Evolutionary conservation across 2,329 filamentous ascomycete genomes (phyloP), one percentile per base, ranked within the genome.

Genomic region (Phaeomoniella chlamydospora): DNA sequence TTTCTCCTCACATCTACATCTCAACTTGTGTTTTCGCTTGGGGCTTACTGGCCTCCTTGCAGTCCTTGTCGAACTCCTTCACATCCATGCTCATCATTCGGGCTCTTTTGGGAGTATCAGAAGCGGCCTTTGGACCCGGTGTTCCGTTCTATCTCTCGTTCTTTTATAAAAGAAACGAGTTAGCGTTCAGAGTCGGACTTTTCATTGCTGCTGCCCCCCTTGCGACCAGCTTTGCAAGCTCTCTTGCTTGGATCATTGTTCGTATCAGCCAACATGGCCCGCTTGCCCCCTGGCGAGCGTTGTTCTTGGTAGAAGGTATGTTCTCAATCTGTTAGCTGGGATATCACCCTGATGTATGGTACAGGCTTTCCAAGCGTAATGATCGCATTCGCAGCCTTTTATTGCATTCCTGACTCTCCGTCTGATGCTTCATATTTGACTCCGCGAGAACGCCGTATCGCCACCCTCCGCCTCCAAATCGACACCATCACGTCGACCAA

Each of bases 171-270:
- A 59, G 71, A 4, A 61, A 74, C 33, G 88, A 96, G 55, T 63
- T 94, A 19, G 88, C 87, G 0, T 79, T 90, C 41, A 68, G 87
- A 26, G 90, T 82, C 0, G 87, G 85, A 15, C 68, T 93, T 2
- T 92, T 94, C 57, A 77, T 94, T 37, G 86, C 83, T 1, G 87
- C 73, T 0, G 71, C 72, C 4, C 72, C 72, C 1, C 52, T 77
- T 19, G 72, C 72, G 19, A 70, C 70, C 5, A 72, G 68, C 2
- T 77, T 90, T 44, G 86, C 86, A 0, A 83, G 83, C 29, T 78
- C 71, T 5, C 64, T 94, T 3, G 85, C 86, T 5, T 67, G 80
- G 77, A 50, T 76, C 15, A 88, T 94, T 42, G 70, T 86, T 35
- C 75, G 73, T 47, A 48, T 85, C 11, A 82, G 74, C 35, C 60